phyloP scores from a whole-genome alignment of 768 basidiomycete species.

The Leccinellum rugosiceps region DNA sequence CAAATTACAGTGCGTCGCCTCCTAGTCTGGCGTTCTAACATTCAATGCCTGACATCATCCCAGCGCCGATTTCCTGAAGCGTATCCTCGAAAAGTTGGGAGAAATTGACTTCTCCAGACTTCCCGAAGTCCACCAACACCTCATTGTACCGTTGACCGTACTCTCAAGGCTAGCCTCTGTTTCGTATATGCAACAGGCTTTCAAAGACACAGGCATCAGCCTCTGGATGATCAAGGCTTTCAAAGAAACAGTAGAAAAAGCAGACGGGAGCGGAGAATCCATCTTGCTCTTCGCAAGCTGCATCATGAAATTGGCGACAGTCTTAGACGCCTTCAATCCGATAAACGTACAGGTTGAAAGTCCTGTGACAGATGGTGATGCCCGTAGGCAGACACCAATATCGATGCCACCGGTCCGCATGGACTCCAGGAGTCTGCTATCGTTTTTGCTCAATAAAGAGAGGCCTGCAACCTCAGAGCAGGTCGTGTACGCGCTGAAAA shows the following conservation, averaged over 20 bases:
- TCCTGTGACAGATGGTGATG: not conserved
- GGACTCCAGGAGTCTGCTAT: not conserved
- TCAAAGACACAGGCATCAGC: not conserved
- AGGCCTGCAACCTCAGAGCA: not conserved
- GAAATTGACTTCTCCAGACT: too few relatives aligned
- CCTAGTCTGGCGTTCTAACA: not conserved
- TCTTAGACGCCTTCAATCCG: not conserved
- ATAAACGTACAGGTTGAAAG: not conserved
- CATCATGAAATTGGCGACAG: not conserved
- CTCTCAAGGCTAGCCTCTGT: not conserved
- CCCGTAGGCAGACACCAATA: not conserved
- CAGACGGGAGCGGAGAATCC: too few relatives aligned
- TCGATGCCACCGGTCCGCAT: not conserved
- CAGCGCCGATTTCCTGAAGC: not conserved
- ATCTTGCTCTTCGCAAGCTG: not conserved
- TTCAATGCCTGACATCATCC: not conserved
- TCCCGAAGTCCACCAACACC: not conserved
- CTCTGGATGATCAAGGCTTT: too few relatives aligned
- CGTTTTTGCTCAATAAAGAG: conserved; percentile 2
- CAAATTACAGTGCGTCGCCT: not conserved
- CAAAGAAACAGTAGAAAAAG: too few relatives aligned
- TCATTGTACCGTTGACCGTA: conserved; percentile 1
- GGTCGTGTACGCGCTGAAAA: not conserved
- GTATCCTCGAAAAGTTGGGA: not conserved
- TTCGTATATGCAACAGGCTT: not conserved